Evolutionary conservation across 2,329 filamentous ascomycete genomes (phyloP), one percentile per base, ranked within the genome.

Genomic region (Alternaria sp.): DNA sequence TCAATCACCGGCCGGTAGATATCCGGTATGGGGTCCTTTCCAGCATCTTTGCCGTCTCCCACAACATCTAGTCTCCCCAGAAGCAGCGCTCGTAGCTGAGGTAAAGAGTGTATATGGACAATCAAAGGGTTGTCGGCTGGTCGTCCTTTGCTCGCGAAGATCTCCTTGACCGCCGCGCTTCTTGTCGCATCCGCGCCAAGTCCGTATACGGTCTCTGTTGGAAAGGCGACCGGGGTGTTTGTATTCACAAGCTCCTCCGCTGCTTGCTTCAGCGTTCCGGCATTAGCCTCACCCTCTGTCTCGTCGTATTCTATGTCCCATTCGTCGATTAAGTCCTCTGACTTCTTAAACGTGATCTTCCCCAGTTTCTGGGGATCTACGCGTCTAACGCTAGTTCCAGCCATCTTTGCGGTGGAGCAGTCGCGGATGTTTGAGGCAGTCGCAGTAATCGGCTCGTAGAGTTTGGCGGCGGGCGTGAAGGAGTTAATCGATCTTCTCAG

Each of bases 151-250:
- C 93, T 93, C 21, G 88, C 85, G 80, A 96, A 99, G 69, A 99
- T 99, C n/a, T 93, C 94, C 74, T 87, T 89, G 7, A 98, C 95
- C 2, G 95, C 91, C 23, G 83, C 85, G 73, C 90, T 93, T 72
- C 93, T 88, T 25, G 94, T 98, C 11, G 96, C 96, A 82, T 98
- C 96, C 13, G 96, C 96, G n/a, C 93, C 96, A 8, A 99, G 86
- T 0, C 96, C 96, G 78, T 99, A 99, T 1, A 99, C 96, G 0
- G 96, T 99, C 82, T 99, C 96, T 0, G 96, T 99, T 1, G 96
- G 96, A 77, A 99, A 99, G 1, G 93, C 96, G 51, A 99, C 93
- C 5, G 96, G 96, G 4, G 86, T 86, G 75, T 92, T 86, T 55
- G 86, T 89, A 17, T 84, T 84, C 55, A 84, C 86, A 36, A 97